Evolutionary conservation across 805 yeast species (phyloP), one percentile per base, ranked within the genome.

Genomic region (Vanderwaltozyma verrucispora): DNA sequence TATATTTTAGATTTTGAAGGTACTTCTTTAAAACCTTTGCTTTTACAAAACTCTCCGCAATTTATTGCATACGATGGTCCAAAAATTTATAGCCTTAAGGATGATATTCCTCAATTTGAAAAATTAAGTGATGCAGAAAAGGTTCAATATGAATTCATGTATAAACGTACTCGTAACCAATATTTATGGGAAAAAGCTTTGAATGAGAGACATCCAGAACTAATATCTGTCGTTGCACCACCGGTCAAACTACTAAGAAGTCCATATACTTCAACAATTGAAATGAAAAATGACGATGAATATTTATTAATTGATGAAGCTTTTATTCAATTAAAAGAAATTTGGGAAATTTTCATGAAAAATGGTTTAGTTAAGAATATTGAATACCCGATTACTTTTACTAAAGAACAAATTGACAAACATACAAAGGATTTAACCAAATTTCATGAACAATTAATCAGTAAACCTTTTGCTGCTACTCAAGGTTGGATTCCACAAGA

Each of bases 401-500:
- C 75, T 28, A 78, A 75, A 30, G 74, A 67, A 31, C 79, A 75
- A 45, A 60, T 82, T 31, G 74, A 75, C 41, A 57, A 65, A 36
- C 81, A 78, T 52, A 75, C 74, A 36, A 51, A 65, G 17, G 72
- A 71, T 19, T 67, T 85, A 48, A 77, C 73, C 41, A 71, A 68
- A 23, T 82, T 84, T 65, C 89, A 85, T 60, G 64, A 72, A 45
- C 76, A 74, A 47, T 62, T 82, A 33, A 71, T 80, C 27, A 67
- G 77, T 5, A 71, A 77, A 35, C 96, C 96, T 30, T 88, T 86
- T 60, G 80, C 84, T 23, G 89, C 89, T 33, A 82, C 96, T 18
- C 81, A 83, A 38, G 96, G 96, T 5, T 89, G 96, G 95, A 73
- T 92, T 40, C 96, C 97, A 14, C 95, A 86, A 55, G 95, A 86